Base-by-base conservation (phyloP, 1,139 yeast genomes). In the Blastobotrys buckinghamii region DNA sequence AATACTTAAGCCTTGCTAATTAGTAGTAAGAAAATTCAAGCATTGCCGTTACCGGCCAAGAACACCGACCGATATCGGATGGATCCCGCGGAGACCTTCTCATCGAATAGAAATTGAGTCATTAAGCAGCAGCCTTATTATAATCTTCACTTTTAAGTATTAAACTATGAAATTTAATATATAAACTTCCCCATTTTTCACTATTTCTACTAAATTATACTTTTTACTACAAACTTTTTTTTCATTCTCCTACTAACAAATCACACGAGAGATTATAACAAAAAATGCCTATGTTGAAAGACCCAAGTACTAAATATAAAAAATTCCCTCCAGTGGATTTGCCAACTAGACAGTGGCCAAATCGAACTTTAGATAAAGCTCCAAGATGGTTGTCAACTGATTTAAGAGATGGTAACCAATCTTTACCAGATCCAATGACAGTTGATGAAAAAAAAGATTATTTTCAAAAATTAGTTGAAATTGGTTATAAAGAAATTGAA, bases 361-460 rank as follows among this genome's bases (percentile, higher is more conserved):
- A 77, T 53, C 81, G 79, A 49, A 71, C 81, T 36, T 75, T 92
- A 58, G 78, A 78, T 47, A 82, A 82, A 65, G 84, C 97, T 2
- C 97, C 98, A 50, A 77, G 97, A 66, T 92, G 97, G 97, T 77
- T 92, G 49, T 85, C 96, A 8, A 92, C 97, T 2, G 97, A 92
- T 66, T 77, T 92, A 60, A 79, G 97, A 68, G 98, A 92, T 66
- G 98, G 98, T 50, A 92, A 92, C 72, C 97, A 92, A 71, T 86
- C 97, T 10, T 76, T 92, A 58, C 97, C 97, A 9, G 97, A 92
- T 69, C 97, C 97, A 47, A 92, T 92, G 97, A 77, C 88, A 29
- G 79, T 89, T 34, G 85, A 76, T 36, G 96, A 92, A 67, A 92
- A 92, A 72, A 87, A 87, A 67, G 84, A 78, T 58, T 90, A 87